phyloP scores from a whole-genome alignment of 2,329 filamentous ascomycete genomes.

The Pestalotiopsis sp. region DNA sequence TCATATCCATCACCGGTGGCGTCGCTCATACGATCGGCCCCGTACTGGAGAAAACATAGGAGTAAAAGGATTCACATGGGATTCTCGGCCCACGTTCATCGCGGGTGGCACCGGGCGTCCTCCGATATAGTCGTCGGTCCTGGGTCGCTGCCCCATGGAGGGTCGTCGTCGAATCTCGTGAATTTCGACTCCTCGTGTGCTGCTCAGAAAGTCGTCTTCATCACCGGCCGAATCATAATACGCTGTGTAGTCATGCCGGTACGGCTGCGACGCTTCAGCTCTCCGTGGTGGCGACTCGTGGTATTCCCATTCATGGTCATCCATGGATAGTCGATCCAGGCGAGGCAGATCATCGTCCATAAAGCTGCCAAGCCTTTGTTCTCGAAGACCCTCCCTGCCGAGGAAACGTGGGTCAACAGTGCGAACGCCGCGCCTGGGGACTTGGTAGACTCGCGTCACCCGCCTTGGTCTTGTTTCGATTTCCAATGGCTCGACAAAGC shows the following conservation, averaged over 20 bases:
- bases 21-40: background rate
- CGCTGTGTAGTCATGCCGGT: background rate
- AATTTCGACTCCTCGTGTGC: background rate
- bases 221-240: background rate
- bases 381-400: background rate
- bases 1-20: background rate
- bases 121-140: background rate
- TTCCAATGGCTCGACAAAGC: background rate
- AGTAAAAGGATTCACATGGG: background rate
- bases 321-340: conserved; percentile 2
- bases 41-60: background rate
- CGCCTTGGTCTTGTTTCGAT: background rate
- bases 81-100: background rate
- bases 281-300: background rate
- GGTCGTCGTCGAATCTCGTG: background rate
- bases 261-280: background rate
- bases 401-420: background rate
- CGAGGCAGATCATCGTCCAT: background rate
- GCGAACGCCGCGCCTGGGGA: background rate
- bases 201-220: background rate
- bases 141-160: background rate
- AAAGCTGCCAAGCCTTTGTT: background rate
- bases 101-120: background rate
- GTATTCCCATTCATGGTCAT: background rate
- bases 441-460: background rate